Base-by-base conservation (phyloP, 345 rosid genomes). In the Camelina neglecta region DNA sequence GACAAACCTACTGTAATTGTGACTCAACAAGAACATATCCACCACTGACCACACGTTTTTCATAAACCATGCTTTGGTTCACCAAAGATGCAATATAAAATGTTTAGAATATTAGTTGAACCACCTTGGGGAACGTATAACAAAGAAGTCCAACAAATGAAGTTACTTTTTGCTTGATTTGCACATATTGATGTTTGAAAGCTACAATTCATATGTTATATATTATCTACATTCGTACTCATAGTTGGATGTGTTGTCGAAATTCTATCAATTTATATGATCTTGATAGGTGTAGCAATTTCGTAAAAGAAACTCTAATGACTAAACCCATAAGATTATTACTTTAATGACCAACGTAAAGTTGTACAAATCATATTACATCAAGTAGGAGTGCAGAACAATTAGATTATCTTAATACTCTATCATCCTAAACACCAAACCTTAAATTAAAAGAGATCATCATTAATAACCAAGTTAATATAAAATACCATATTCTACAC, bases 121-220 rank as follows among this genome's bases (percentile, higher is more conserved):
- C 77, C 54, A 77, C 77, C 67, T 56, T 21, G 39, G 8, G 71
- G 72, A 39, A 65, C 73, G 59, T 65, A 77, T 57, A 26, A 39
- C 48, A 41, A 64, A 57, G 73, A 42, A 72, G 23, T 1, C 73
- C 77, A 72, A 50, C 72, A 50, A 72, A 49, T 53, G 24, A 78
- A 78, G 77, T 71, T 71, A 65, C 68, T 50, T 77, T 77, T 77
- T 65, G 81, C 81, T 77, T 77, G 50, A 58, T 72, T 72, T 65
- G 48, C 81, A 77, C 81, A 72, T 39, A 71, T 72, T 59, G 15
- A 71, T 64, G 36, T 65, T 50, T 65, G 62, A 65, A 58, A 65
- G 81, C 50, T 72, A 65, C 76, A 56, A 65, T n/a, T 11, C 45
- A 26, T 21, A 56, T 63, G 45, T 70, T 63, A 11, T 55, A 47